Evolutionary conservation across 371 early-diverging fungal genomes (phyloP), one percentile per base, ranked within the genome.

Genomic region (Blastocladiella emersonii): DNA sequence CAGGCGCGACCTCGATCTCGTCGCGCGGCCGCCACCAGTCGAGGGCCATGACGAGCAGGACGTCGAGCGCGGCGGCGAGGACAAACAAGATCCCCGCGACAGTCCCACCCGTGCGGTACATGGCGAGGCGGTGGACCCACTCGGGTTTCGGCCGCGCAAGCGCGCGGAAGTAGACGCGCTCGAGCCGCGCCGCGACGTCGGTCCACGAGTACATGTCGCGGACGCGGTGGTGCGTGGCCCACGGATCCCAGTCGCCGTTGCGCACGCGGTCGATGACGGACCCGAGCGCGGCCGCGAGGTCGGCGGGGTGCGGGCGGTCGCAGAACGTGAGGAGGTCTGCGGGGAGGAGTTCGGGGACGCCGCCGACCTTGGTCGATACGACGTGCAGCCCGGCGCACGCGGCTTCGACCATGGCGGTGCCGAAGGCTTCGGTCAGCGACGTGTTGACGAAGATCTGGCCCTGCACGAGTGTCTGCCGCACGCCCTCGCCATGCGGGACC

Each of bases 391-490:
- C 95, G 63, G 95, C 98, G 61, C 91, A 88, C 4, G 98, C 98
- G 15, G 99, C 99, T 75, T 99, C 99, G 25, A 99, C 90, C 61
- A 99, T 97, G 15, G 94, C 93, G 63, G 98, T 98, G 72, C 99
- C 98, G 70, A 99, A 99, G 3, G 99, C 98, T 67, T 99, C 99
- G 1, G 99, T 99, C 68, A 99, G 78, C 55, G 95, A 95, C 21
- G 98, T 97, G 71, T 99, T 99, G 43, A 99, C 76, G 68, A 98
- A 98, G 13, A 99, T 94, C 65, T 98, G 86, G 32, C 98, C 96
- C 62, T 89, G 88, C n/a, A 92, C 85, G 37, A 99, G 73, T 74
- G 91, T 92, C 61, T 88, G 78, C 17, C 92, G 82, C 5, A 98
- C 92, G 65, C 93, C 76, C 8, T 13, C 13, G 43, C 86, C 82